These are phyloP conservation scores for Kwoniella sp. DNA, from an alignment of 768 basidiomycete genomes.

Conservation along the genomic window DNA sequence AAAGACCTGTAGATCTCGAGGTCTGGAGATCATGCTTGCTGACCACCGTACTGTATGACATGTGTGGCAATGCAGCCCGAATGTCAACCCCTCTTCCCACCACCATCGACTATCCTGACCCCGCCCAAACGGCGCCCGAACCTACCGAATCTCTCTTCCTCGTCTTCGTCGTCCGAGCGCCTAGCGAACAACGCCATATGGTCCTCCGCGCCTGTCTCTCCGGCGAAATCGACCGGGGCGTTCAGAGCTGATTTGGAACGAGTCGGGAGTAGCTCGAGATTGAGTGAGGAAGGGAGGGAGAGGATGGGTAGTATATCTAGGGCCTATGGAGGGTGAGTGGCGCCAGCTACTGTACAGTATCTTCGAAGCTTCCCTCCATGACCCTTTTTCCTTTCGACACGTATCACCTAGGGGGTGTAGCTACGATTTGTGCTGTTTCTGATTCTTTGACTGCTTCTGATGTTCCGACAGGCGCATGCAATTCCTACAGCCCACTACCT, in stretches of 20 bases:
- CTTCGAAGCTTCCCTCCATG: too few relatives aligned
- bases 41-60: neutral
- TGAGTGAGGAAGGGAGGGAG: constrained; percentile 19
- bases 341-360: too few relatives aligned
- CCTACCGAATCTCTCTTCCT: constrained; percentile 8
- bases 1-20: too few relatives aligned
- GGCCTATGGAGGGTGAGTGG: constrained; percentile 24
- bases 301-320: constrained; percentile 22
- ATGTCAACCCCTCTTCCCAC: constrained; percentile 19
- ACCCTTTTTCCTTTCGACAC: too few relatives aligned
- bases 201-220: constrained; percentile 19
- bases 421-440: too few relatives aligned
- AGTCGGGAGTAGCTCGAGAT: constrained; percentile 1
- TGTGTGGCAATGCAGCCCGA: constrained; percentile 11
- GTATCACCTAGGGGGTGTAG: too few relatives aligned
- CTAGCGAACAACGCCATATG: neutral
- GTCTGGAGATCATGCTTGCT: too few relatives aligned
- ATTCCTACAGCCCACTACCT: constrained; percentile 10
- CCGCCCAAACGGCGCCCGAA: constrained; percentile 15
- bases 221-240: constrained; percentile 7
- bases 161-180: neutral
- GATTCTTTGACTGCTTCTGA: too few relatives aligned
- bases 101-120: constrained; percentile 24
- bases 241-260: neutral
- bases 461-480: constrained; percentile 22